Evolutionary conservation across 176 grass and related monocot species (phyloP), one percentile per base, ranked within the genome.

Genomic region (Lolium multiflorum): DNA sequence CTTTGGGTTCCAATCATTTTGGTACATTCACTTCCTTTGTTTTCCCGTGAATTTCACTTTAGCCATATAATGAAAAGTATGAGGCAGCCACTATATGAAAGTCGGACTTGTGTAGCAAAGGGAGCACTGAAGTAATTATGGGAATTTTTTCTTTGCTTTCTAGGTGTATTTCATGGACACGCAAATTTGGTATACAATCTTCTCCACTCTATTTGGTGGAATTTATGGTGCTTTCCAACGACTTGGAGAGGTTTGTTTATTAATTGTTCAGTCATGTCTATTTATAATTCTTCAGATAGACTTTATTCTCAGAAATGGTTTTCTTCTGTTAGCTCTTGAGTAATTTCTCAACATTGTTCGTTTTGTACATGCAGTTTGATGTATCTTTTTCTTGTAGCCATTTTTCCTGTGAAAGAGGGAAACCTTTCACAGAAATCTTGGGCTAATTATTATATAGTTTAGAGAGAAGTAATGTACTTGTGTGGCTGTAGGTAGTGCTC

Each of bases 101-200:
- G 54, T n/a, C n/a, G 14, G 14, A 65, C 26, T 82, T 81, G 51
- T 83, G 64, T 31, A 11, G 37, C 83, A 60, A 84, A 65, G 58
- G 24, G 31, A 79, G 74, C n/a, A 87, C 4, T 51, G 14, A 22
- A 79, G 72, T 85, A 20, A 81, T 71, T 82, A 63, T 74, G 13
- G 81, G 56, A 67, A 66, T 63, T 87, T 90, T 51, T 56, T 71
- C 8, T 80, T 67, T 94, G 63, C 18, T 75, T 78, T 83, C 51
- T 66, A 98, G 96, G 93, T 98, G 47, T 98, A 98, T 94, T 98
- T 98, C 85, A 95, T 98, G 96, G 96, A 98, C 83, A 90, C 91
- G 16, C 96, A 98, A 90, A 98, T 98, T 91, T 98, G 96, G 96
- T 98, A 98, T 88, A 92, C 96, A 77, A 98, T 98, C 68, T 98